These are phyloP conservation scores for Grigorovia yakushimaensis DNA, from an alignment of 805 yeast species.

Conservation along the genomic window DNA sequence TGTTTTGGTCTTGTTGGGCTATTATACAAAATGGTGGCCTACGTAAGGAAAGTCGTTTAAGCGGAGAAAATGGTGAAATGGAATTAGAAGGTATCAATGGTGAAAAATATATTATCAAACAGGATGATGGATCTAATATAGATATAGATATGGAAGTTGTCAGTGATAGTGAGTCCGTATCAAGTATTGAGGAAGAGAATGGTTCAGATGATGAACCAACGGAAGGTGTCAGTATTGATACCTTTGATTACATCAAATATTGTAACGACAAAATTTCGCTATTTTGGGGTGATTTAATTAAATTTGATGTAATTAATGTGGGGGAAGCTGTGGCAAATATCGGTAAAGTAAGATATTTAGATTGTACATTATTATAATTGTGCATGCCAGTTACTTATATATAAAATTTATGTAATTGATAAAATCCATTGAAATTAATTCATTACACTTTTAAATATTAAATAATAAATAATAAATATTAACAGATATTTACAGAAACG, in stretches of 20 bases:
- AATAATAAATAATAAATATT: too few relatives aligned
- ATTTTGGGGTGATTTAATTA: slow-evolving; percentile 64
- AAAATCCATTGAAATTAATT: too few relatives aligned
- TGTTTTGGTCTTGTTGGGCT: slow-evolving; percentile 90
- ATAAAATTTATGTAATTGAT: not conserved
- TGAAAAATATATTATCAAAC: slow-evolving; percentile 35
- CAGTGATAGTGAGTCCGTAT: slow-evolving; percentile 16
- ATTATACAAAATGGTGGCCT: slow-evolving; percentile 59
- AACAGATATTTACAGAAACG: too few relatives aligned
- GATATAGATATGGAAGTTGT: slow-evolving; percentile 4
- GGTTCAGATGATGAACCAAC: slow-evolving; percentile 35
- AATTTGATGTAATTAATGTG: slow-evolving; percentile 42
- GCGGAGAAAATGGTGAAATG: slow-evolving; percentile 24
- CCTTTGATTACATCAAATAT: slow-evolving; percentile 71
- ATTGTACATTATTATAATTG: not conserved
- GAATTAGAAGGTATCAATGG: slow-evolving; percentile 48
- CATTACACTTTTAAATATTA: too few relatives aligned
- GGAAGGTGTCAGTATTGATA: slow-evolving; percentile 40
- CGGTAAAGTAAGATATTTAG: slow-evolving; percentile 1
- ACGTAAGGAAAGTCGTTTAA: not conserved
- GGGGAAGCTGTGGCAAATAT: slow-evolving; percentile 8
- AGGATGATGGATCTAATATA: slow-evolving; percentile 4
- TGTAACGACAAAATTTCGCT: slow-evolving; percentile 64
- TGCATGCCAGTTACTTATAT: not conserved
- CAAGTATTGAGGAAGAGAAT: slow-evolving; percentile 28